Evolutionary conservation across 257 asterid genomes (phyloP).

Genomic region (Rubia yunnanensis): DNA sequence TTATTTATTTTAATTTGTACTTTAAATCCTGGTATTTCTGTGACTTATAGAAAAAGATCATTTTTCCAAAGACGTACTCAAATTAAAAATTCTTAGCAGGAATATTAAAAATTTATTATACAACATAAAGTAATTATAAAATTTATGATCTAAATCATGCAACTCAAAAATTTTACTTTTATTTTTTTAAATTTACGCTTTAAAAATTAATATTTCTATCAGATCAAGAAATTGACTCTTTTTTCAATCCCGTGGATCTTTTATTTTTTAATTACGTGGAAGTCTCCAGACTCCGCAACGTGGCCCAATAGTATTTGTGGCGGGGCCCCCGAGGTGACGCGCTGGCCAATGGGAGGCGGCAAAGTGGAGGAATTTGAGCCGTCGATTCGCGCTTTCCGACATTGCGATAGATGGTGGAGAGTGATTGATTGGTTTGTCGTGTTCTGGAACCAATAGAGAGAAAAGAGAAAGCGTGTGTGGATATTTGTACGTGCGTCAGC

Average conservation of each 20-base stretch:
- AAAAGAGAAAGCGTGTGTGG: neutral
- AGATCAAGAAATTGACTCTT: no score
- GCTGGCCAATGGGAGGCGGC: slow-evolving; percentile 23
- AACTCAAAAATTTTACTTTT: no score
- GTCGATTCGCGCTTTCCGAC: slow-evolving; percentile 26
- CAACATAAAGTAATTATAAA: no score
- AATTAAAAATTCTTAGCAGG: no score
- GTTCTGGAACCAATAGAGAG: neutral
- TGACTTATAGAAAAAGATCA: no score
- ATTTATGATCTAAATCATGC: no score
- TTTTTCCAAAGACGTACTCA: no score
- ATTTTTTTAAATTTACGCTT: no score
- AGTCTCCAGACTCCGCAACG: slow-evolving; percentile 19
- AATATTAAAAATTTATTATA: no score
- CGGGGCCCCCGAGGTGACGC: slow-evolving; percentile 11
- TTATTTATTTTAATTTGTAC: no score
- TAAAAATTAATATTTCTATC: no score
- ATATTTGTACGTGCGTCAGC: neutral
- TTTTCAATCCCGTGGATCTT: neutral
- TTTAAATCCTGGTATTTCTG: no score
- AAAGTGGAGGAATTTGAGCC: slow-evolving; percentile 37
- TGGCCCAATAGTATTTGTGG: slow-evolving; percentile 41
- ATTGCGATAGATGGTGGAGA: slow-evolving; percentile 16
- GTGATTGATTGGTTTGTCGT: slow-evolving; percentile 17
- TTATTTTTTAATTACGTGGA: slow-evolving; percentile 11